phyloP scores from a whole-genome alignment of 2,329 filamentous ascomycete genomes.

The Juglanconis sp. region DNA sequence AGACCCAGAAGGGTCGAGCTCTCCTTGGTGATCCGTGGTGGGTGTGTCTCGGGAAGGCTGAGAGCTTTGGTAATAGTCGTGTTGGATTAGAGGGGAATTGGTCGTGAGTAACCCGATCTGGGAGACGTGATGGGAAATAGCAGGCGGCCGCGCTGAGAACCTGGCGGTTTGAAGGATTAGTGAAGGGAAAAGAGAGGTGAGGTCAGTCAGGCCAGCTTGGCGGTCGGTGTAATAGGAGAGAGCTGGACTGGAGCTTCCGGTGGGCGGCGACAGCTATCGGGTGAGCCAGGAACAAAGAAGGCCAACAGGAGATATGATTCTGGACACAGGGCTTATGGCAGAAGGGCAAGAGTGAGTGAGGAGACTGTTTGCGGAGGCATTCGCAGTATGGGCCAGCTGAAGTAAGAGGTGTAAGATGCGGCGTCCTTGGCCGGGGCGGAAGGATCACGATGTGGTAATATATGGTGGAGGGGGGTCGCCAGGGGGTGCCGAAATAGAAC shows the following conservation, averaged over 20 bases:
- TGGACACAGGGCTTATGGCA: background rate
- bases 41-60: constrained; percentile 33
- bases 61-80: constrained; percentile 46
- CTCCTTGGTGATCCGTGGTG: constrained; percentile 14
- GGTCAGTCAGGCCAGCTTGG: constrained; percentile 13
- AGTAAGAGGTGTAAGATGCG: background rate
- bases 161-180: constrained; percentile 18
- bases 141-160: constrained; percentile 39
- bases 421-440: background rate
- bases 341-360: background rate
- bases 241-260: constrained; percentile 9
- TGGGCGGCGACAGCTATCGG: background rate
- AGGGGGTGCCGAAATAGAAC: too few species aligned
- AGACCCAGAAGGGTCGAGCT: constrained; percentile 13
- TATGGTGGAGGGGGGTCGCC: background rate
- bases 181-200: background rate
- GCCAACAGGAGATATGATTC: background rate
- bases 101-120: constrained; percentile 67
- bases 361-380: background rate
- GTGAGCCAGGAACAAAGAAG: too few species aligned
- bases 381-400: background rate
- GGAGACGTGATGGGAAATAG: constrained; percentile 58
- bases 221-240: constrained; percentile 1
- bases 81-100: constrained; percentile 65
- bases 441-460: background rate